A percentile compares a stretch with the other conserved stretches of the same genome.
phyloP scores from a whole-genome alignment of 495 filamentous ascomycete genomes.

The Talaromyces stipitatus region DNA sequence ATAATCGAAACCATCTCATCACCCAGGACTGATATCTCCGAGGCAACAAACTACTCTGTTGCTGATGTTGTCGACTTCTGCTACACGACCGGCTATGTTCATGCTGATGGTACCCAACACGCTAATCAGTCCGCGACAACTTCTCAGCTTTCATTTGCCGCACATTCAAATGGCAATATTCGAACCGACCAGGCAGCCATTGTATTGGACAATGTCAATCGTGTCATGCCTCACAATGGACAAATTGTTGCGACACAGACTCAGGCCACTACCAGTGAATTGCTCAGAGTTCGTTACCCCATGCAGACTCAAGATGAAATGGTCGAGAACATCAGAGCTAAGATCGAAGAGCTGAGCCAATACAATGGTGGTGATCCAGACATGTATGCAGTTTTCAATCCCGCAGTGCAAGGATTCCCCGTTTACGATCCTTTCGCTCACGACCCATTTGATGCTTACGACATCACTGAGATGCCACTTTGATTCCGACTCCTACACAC shows the following conservation, averaged over 20 bases:
- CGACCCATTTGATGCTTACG: slow-evolving; percentile 14
- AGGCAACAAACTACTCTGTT: slow-evolving; percentile 23
- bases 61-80: slow-evolving; percentile 24
- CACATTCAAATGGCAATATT: slow-evolving; percentile 10
- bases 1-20: slow-evolving; percentile 4
- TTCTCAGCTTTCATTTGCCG: slow-evolving; percentile 12
- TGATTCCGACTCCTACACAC: background rate
- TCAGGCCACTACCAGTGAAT: background rate
- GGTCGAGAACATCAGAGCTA: background rate
- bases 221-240: background rate
- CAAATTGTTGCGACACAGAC: background rate
- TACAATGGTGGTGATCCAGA: slow-evolving; percentile 1
- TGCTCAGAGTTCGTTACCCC: background rate
- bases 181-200: background rate
- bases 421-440: slow-evolving; percentile 11
- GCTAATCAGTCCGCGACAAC: background rate
- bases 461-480: slow-evolving; percentile 10
- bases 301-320: background rate
- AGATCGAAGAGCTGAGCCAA: background rate
- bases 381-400: slow-evolving; percentile 6
- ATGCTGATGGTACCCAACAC: background rate
- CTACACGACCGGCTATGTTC: slow-evolving; percentile 21
- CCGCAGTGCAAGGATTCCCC: background rate
- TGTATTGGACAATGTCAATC: slow-evolving; percentile 2
- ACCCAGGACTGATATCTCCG: slow-evolving; percentile 8